Conservation (phyloP, 495 filamentous ascomycete species). For the Xylaria flabelliformis region DNA sequence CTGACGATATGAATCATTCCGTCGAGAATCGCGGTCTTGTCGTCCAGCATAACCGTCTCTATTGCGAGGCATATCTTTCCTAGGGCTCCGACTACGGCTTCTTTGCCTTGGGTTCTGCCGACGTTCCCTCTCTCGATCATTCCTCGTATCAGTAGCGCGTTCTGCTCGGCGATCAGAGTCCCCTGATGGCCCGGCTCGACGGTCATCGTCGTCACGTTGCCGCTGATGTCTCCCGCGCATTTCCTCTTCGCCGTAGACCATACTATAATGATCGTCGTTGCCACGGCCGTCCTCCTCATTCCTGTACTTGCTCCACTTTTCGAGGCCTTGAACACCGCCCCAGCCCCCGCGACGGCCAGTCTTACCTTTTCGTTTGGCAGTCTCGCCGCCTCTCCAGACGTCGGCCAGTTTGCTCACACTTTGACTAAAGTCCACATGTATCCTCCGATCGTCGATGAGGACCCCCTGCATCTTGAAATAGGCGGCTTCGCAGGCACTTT, state of each 20-base stretch:
- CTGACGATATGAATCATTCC: conserved; percentile 32
- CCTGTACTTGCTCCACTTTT: conserved; percentile 90
- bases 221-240: conserved; percentile 55
- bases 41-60: conserved; percentile 27
- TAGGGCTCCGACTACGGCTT: conserved; percentile 50
- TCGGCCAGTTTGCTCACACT: conserved; percentile 92
- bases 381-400: conserved; percentile 87
- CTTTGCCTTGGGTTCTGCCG: conserved; percentile 18
- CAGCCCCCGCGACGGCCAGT: conserved; percentile 93
- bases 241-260: conserved; percentile 84
- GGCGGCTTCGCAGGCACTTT: conserved; percentile 90
- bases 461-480: conserved; percentile 99
- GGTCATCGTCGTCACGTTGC: conserved; percentile 29
- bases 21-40: conserved; percentile 28
- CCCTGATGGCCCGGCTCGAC: conserved; percentile 2
- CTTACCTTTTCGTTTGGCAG: conserved; percentile 80
- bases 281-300: conserved; percentile 65
- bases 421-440: conserved; percentile 98
- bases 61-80: conserved; percentile 35
- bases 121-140: conserved; percentile 31
- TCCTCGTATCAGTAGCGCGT: conserved; percentile 25
- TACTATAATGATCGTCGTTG: conserved; percentile 65
- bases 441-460: conserved; percentile 95
- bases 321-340: conserved; percentile 83
- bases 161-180: conserved; percentile 10